Percentiles rank a stretch among this genome's conserved stretches.
Conservation (phyloP, 495 filamentous ascomycete genomes). For the Xylaria acuta region DNA sequence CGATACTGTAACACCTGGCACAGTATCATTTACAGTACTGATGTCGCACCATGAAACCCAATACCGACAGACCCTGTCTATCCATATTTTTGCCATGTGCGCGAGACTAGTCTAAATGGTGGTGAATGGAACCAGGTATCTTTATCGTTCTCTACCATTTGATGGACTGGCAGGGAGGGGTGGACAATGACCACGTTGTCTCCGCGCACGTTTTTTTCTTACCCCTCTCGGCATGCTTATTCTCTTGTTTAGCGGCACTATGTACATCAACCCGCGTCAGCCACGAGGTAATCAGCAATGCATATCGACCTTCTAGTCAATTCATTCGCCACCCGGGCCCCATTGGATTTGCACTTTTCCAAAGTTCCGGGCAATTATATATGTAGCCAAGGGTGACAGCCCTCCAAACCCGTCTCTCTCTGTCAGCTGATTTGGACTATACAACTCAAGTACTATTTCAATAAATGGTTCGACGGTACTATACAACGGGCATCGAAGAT, state of each 20-base stretch:
- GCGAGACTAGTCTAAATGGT: constrained; percentile 2
- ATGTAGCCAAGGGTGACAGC: not conserved
- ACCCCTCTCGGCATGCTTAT: constrained; percentile 22
- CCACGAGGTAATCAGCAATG: constrained; percentile 23
- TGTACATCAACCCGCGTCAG: constrained; percentile 23
- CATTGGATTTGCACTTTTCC: not conserved
- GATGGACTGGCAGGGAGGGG: constrained; percentile 9
- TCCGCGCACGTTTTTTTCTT: constrained; percentile 21
- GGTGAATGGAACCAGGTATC: constrained; percentile 13
- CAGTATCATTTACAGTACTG: not conserved
- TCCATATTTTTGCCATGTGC: constrained; percentile 24
- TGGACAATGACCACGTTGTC: constrained; percentile 12
- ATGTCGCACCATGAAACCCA: constrained; percentile 5
- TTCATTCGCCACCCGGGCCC: constrained; percentile 3
- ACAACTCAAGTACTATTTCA: not conserved
- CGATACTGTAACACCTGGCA: not conserved
- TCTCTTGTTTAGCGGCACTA: constrained; percentile 1
- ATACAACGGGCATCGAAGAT: not conserved
- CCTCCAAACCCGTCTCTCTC: not conserved
- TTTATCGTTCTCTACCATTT: not conserved
- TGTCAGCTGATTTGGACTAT: not conserved
- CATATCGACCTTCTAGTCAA: not conserved
- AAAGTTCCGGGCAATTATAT: not conserved
- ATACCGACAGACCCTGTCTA: constrained; percentile 10
- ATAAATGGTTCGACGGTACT: not conserved